Evolutionary conservation across 148 eudicot species (phyloP), one percentile per base, ranked within the genome.

Genomic region (Amaranthus cruentus): DNA sequence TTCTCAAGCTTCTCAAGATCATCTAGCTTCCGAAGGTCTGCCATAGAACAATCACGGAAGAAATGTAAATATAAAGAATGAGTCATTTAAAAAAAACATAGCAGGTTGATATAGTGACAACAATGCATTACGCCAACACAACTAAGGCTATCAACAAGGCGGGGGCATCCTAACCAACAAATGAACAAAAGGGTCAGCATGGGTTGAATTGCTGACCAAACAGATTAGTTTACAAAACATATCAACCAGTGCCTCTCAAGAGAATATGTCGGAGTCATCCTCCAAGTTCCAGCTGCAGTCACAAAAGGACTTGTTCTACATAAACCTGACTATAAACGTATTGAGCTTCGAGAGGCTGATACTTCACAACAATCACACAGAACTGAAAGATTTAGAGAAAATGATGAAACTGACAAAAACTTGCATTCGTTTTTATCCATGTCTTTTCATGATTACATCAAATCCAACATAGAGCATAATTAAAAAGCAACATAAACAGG

Each of bases 1-100:
- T 52, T 61, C 70, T 80, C 83, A 9, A 71, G 79, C 52, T 61
- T 28, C 58, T 76, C 79, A 63, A 80, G 48, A 51, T 52, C 3
- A 54, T 80, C 79, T 69, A 80, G 67, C 76, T 72, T 80, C 55
- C 60, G 54, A 38, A 75, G 69, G 59, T 68, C 83, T 80, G 76
- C 68, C 79, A 76, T 55, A 15, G 38, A 71, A 80, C 54, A 57
- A 76, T 64, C 62, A 80, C 52, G 48, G 38, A 71, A 80, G 55
- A 57, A 76, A 56, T 56, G 75, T 46, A 55, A 13, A 71, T 28
- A 47, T 43, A 66, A 46, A 55, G 12, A 6, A 44, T n/a, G 65
- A 66, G 18, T 65, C 5, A 47, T 46, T 44, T 58, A 6, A 52
- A 13, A 47, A 11, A 47, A 55, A 5, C 6, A 66, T 53, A 10